phyloP scores from a whole-genome alignment of 228 moss, liverwort and hornwort species.

The Sphagnum fallax region DNA sequence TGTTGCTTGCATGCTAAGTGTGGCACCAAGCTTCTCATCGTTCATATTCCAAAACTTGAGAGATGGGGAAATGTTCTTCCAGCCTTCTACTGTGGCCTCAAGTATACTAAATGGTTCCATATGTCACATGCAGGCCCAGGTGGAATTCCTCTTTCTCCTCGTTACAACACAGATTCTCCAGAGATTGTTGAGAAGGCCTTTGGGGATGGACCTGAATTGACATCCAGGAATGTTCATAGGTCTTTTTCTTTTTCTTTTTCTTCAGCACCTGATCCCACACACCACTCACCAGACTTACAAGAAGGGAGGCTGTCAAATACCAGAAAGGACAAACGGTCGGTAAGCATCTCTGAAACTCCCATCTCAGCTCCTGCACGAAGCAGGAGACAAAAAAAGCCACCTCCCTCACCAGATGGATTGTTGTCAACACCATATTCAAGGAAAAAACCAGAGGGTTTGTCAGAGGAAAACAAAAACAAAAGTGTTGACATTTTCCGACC shows the following conservation, averaged over 20 bases:
- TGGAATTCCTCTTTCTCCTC: constrained; percentile 15
- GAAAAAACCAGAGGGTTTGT: constrained; percentile 32
- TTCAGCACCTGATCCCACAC: constrained; percentile 32
- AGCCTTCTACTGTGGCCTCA: no score
- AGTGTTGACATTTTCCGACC: constrained; percentile 50
- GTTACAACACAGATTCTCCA: constrained; percentile 12
- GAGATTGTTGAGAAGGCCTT: constrained; percentile 7
- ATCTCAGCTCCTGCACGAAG: constrained; percentile 30
- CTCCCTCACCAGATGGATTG: constrained; percentile 54
- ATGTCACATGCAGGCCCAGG: constrained; percentile 27
- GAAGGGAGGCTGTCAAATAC: constrained; percentile 35
- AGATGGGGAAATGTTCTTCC: no score
- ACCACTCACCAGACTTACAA: constrained; percentile 34
- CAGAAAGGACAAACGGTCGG: constrained; percentile 32
- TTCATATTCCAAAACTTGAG: no score
- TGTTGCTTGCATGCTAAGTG: no score
- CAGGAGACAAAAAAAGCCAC: constrained; percentile 31
- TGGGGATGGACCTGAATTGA: constrained; percentile 42
- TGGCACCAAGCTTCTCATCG: no score
- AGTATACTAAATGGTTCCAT: not conserved
- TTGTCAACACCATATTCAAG: constrained; percentile 44
- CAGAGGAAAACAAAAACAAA: constrained; percentile 24
- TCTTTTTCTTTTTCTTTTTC: constrained; percentile 72
- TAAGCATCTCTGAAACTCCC: constrained; percentile 18
- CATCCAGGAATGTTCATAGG: constrained; percentile 39